phyloP scores from a whole-genome alignment of 108 stramenopile species.

The Discostella stelligeroides region DNA sequence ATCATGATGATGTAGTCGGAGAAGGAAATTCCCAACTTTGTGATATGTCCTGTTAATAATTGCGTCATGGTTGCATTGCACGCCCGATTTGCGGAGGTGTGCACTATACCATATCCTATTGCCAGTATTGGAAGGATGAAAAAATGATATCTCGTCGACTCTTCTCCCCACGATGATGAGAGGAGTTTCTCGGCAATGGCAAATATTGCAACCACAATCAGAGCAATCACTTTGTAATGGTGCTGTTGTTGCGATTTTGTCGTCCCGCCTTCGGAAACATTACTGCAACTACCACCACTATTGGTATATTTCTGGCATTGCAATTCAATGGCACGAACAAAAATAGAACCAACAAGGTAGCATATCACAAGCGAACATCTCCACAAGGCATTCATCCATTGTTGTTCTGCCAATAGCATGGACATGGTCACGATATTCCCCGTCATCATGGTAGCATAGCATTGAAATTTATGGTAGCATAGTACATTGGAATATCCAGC shows the following conservation, averaged over 20 bases:
- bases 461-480: slow-evolving; percentile 17
- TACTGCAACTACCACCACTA: neutral
- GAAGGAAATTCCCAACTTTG: slow-evolving; percentile 12
- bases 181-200: slow-evolving; percentile 9
- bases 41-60: slow-evolving; percentile 26
- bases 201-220: slow-evolving; percentile 11
- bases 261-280: too few species aligned
- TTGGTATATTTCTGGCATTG: neutral
- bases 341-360: slow-evolving; percentile 12
- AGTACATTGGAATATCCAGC: slow-evolving; percentile 33
- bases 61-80: slow-evolving; percentile 22
- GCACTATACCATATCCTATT: slow-evolving; percentile 18
- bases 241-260: neutral
- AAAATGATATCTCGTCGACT: too few species aligned
- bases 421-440: slow-evolving; percentile 32
- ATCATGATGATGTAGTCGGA: slow-evolving; percentile 3
- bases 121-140: slow-evolving; percentile 10
- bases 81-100: slow-evolving; percentile 13
- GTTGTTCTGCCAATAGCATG: slow-evolving; percentile 11
- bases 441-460: slow-evolving; percentile 43
- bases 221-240: slow-evolving; percentile 14
- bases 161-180: neutral
- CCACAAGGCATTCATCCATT: slow-evolving; percentile 19
- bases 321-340: slow-evolving; percentile 9
- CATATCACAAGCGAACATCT: slow-evolving; percentile 22